Base-by-base conservation (phyloP, 495 filamentous ascomycete species). In the Neurospora sp. region DNA sequence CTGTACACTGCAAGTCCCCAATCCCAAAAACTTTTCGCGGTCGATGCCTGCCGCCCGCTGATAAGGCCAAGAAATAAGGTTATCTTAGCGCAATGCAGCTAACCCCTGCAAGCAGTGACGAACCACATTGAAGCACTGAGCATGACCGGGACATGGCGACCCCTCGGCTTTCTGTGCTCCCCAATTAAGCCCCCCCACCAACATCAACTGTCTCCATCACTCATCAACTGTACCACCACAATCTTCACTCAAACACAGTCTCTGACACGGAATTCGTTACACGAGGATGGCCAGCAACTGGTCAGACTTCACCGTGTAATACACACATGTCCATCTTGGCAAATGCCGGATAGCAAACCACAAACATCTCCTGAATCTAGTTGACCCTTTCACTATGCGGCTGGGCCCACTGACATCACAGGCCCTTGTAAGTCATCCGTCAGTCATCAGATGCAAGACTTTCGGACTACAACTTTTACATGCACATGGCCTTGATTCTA, bases 401-500 rank as follows among this genome's bases (percentile, higher is more conserved):
- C 78, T 85, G 41, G 85, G 83, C n/a, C 85, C 86, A 41, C 73
- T 88, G 72, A 86, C 84, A 7, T 86, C 86, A 16, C 78, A 81
- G 76, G 86, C 86, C 9, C 76, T 89, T 74, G 87, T 88, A 81
- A 77, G 85, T 72, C 14, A 16, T 39, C n/a, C 14, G 37, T 69
- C 70, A 62, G 4, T 72, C 62, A 44, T 54, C 39, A 5, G n/a
- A 62, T 40, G 44, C 40, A 20, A 35, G 14, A 72, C n/a, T 72
- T 11, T 1, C 3, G 39, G 11, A 35, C 4, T 12, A 16, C 27
- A 72, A 9, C 16, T 41, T 18, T 9, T 23, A 12, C 16, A 3
- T n/a, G n/a, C 8, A 16, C 37, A 38, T 73, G 9, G n/a, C 71
- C 20, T 3, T 31, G 71, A 16, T 1, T 35, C 31, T 70, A n/a